Base-by-base conservation (phyloP, 441 rosid species). In the Pelargonium citronellum region DNA sequence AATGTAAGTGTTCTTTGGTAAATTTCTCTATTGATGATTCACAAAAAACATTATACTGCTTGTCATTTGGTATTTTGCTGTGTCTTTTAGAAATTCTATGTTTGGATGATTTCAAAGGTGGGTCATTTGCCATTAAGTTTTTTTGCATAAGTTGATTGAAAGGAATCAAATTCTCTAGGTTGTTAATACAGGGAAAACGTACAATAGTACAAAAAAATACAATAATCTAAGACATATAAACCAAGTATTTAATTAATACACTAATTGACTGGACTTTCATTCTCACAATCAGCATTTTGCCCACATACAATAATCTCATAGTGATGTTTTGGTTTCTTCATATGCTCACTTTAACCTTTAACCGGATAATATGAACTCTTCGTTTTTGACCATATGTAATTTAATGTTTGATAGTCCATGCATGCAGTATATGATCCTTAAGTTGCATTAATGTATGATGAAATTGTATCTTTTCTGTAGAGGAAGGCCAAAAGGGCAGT, bases 401-500 rank as follows among this genome's bases (percentile, higher is more conserved):
- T 57, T 12, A 57, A 17, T 17, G 22, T 57, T 17, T 6, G 62
- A 41, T 41, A 41, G 46, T 9, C 46, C 46, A 9, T 41, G 62
- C 62, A 57, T 57, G 62, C 20, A 57, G 64, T 12, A 16, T 12
- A 16, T 17, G 0, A 69, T 16, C n/a, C 30, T 27, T 24, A 37
- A 51, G 19, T 46, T 19, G 66, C 49, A 68, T 39, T 51, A 1
- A 53, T 68, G 8, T 27, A 15, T 67, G 27, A 46, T 19, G 13
- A 20, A 44, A 20, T 5, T 22, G 6, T 75, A 46, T 43, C 20
- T 44, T 69, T 68, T 66, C 5, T 66, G 69, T 75, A 92, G 99
- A 74, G 79, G 64, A 95, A 85, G 83, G 98, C 96, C 73, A 95
- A 82, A 73, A 84, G 86, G 76, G 99, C 99, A 47, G 97, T 95